Evolutionary conservation across 208 protist species (phyloP).

Genomic region (Crithidia expoeki): DNA sequence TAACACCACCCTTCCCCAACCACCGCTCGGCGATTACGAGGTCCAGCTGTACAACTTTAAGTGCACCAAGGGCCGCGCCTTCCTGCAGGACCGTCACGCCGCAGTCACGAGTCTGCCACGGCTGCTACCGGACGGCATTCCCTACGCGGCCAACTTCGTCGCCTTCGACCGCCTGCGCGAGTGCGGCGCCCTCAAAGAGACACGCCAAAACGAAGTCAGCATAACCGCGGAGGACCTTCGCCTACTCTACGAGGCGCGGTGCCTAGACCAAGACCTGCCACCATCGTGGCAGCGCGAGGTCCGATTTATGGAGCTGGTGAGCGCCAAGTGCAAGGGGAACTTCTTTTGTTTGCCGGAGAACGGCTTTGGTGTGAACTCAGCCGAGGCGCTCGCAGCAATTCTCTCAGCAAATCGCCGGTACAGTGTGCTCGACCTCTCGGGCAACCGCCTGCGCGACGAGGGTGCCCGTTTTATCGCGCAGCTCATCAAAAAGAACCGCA

Average conservation of each 20-base stretch:
- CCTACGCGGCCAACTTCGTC: conserved; percentile 89
- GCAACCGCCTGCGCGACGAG: conserved; percentile 90
- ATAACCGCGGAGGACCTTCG: conserved; percentile 79
- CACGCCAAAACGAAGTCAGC: conserved; percentile 63
- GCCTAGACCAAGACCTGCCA: conserved; percentile 81
- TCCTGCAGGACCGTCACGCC: conserved; percentile 69
- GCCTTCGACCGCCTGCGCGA: conserved; percentile 82
- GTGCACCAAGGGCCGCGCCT: conserved; percentile 59
- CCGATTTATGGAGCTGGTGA: conserved; percentile 93
- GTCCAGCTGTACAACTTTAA: conserved; percentile 72
- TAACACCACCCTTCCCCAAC: neutral
- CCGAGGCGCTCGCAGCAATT: conserved; percentile 79
- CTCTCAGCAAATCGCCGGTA: conserved; percentile 84
- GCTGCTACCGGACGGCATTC: conserved; percentile 81
- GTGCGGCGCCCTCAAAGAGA: conserved; percentile 51
- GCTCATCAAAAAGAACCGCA: conserved; percentile 75
- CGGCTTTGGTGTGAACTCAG: conserved; percentile 76
- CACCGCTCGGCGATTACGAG: conserved; percentile 25
- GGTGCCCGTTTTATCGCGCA: conserved; percentile 81
- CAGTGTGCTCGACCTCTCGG: conserved; percentile 89
- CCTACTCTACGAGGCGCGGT: conserved; percentile 87
- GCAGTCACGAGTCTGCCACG: conserved; percentile 55
- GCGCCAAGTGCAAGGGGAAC: conserved; percentile 83
- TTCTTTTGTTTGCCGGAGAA: conserved; percentile 91
- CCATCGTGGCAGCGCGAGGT: conserved; percentile 89